Conservation (phyloP, 192 early-diverging fungal species). For the Coemansia sp. region DNA sequence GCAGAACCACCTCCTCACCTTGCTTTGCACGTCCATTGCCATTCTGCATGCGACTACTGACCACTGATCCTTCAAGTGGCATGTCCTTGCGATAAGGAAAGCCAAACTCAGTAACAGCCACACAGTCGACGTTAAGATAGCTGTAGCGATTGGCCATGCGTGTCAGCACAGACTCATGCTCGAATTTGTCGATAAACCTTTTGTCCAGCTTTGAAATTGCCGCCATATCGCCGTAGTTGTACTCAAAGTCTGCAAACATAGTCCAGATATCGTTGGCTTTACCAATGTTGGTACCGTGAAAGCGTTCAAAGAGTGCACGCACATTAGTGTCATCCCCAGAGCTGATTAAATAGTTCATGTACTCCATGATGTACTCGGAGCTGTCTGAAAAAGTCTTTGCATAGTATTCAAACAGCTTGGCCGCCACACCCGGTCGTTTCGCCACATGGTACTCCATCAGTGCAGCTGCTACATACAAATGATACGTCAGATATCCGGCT, state of each 20-base stretch:
- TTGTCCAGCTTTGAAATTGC: constrained; percentile 76
- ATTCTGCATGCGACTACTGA: not conserved
- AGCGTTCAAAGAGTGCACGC: constrained; percentile 85
- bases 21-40: not conserved
- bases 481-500: constrained; percentile 70
- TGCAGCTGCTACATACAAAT: constrained; percentile 86
- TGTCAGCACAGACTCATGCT: constrained; percentile 61
- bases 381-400: constrained; percentile 76
- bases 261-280: constrained; percentile 77
- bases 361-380: constrained; percentile 71
- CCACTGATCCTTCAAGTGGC: not conserved
- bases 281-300: constrained; percentile 67
- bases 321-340: constrained; percentile 92
- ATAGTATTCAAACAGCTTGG: constrained; percentile 87
- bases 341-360: constrained; percentile 83
- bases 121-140: constrained; percentile 72
- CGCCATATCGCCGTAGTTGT: constrained; percentile 80
- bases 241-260: constrained; percentile 81
- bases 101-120: constrained; percentile 76
- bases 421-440: constrained; percentile 79
- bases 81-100: constrained; percentile 45
- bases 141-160: constrained; percentile 71
- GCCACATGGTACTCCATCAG: constrained; percentile 91
- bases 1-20: not conserved
- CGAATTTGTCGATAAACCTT: constrained; percentile 70